phyloP scores from a whole-genome alignment of 2,329 filamentous ascomycete genomes.

The Allantophomopsis cytisporea region DNA sequence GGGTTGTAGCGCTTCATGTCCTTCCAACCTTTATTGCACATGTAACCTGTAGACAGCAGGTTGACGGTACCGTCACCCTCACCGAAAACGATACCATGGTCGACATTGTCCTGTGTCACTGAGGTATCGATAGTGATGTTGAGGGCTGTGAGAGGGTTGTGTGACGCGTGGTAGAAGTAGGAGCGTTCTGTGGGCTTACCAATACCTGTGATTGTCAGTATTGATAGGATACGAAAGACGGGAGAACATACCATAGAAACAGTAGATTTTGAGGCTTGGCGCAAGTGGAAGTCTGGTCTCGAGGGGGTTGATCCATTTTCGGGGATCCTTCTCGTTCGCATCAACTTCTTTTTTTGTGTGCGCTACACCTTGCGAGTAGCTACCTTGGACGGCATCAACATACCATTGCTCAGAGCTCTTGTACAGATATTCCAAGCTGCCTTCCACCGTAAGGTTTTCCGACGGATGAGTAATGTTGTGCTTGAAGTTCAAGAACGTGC shows the following conservation, averaged over 20 bases:
- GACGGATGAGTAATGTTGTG: slow-evolving; percentile 50
- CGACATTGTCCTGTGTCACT: slow-evolving; percentile 44
- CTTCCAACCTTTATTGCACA: slow-evolving; percentile 96
- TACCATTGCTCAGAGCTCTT: slow-evolving; percentile 80
- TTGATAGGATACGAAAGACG: neutral
- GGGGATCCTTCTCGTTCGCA: slow-evolving; percentile 59
- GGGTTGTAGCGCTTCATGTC: slow-evolving; percentile 90
- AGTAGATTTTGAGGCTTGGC: slow-evolving; percentile 86
- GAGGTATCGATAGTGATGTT: slow-evolving; percentile 64
- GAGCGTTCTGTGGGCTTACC: slow-evolving; percentile 87
- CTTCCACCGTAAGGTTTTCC: slow-evolving; percentile 67
- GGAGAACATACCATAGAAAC: slow-evolving; percentile 62
- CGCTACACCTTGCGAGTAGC: slow-evolving; percentile 83
- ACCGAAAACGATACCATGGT: slow-evolving; percentile 89
- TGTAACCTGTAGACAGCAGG: slow-evolving; percentile 82
- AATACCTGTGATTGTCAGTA: slow-evolving; percentile 31
- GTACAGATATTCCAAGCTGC: slow-evolving; percentile 67
- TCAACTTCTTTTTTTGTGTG: slow-evolving; percentile 70
- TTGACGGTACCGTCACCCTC: slow-evolving; percentile 96
- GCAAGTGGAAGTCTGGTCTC: slow-evolving; percentile 79
- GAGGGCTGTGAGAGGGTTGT: slow-evolving; percentile 48
- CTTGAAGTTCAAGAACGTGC: slow-evolving; percentile 76
- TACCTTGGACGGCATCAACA: slow-evolving; percentile 51
- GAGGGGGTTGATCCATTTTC: slow-evolving; percentile 91
- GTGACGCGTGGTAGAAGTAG: slow-evolving; percentile 73